Evolutionary conservation across 2,329 filamentous ascomycete genomes (phyloP).

Genomic region (Chaetomiaceae sp.): DNA sequence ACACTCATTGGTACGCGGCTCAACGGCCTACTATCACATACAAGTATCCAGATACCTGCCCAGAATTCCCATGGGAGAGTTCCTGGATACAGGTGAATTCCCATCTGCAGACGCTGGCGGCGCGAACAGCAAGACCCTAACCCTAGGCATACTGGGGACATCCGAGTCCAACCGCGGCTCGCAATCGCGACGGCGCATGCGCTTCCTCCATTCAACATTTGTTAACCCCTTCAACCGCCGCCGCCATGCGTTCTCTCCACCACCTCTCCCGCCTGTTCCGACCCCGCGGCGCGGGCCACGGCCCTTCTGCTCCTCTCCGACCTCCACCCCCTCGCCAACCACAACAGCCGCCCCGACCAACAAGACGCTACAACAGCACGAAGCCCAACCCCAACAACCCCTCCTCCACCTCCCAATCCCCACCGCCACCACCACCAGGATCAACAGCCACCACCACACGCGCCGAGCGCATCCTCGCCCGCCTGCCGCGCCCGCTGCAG

Average conservation of each 20-base stretch:
- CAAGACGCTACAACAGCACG: not conserved
- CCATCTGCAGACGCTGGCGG: no score
- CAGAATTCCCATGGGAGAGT: no score
- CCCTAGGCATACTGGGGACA: no score
- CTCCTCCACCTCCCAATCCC: slow-evolving; percentile 4
- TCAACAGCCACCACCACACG: slow-evolving; percentile 25
- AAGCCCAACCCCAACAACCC: not conserved
- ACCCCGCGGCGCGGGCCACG: not conserved
- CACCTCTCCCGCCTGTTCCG: not conserved
- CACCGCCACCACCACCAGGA: not conserved
- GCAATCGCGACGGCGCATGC: no score
- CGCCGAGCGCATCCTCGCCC: slow-evolving; percentile 41
- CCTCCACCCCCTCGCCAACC: not conserved
- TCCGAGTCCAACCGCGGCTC: no score
- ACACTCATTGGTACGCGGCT: no score
- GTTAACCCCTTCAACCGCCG: not conserved
- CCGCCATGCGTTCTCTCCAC: not conserved
- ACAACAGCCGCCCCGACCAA: not conserved
- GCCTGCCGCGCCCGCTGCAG: slow-evolving; percentile 61
- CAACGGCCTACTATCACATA: no score
- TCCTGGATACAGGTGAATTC: no score
- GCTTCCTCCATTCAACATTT: no score
- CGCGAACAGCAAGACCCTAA: no score
- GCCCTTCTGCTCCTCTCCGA: not conserved
- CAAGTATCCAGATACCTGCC: no score